Conservation (phyloP, 768 basidiomycete species). For the Mycena floridula region DNA sequence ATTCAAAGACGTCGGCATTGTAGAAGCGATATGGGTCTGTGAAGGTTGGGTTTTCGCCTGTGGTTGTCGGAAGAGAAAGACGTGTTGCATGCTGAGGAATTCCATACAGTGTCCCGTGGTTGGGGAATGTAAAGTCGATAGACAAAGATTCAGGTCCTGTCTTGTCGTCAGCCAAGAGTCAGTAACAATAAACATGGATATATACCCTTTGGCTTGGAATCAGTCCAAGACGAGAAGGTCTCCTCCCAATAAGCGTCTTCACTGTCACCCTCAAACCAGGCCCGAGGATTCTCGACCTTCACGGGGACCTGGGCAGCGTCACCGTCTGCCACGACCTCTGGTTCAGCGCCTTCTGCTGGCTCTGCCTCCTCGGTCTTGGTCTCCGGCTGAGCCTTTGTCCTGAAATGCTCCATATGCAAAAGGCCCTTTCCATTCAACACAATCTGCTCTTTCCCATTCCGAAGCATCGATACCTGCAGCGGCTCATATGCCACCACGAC, state of each 20-base stretch:
- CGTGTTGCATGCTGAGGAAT: constrained; percentile 95
- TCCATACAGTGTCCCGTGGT: constrained; percentile 86
- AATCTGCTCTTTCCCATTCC: constrained; percentile 76
- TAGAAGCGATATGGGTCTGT: constrained; percentile 92
- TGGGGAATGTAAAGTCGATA: constrained; percentile 90
- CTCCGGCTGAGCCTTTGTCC: constrained; percentile 46
- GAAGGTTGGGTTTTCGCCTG: constrained; percentile 70
- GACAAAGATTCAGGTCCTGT: constrained; percentile 92
- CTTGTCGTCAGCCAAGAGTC: too few relatives aligned
- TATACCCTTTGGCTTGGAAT: constrained; percentile 91
- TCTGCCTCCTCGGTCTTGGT: constrained; percentile 35
- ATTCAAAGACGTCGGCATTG: constrained; percentile 96
- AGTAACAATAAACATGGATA: not conserved
- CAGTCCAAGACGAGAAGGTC: constrained; percentile 79
- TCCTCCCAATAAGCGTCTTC: constrained; percentile 92
- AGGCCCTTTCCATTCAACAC: constrained; percentile 86
- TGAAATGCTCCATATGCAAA: constrained; percentile 98
- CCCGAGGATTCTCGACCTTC: constrained; percentile 39
- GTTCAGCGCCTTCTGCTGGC: constrained; percentile 30
- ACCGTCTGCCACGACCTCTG: constrained; percentile 31
- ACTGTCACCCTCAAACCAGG: constrained; percentile 86
- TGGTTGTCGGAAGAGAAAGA: constrained; percentile 83
- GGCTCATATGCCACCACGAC: constrained; percentile 72
- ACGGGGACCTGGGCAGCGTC: constrained; percentile 44
- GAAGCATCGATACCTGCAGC: constrained; percentile 64